Conservation (phyloP, 306 rosid species). For the Hippophae tibetana region DNA sequence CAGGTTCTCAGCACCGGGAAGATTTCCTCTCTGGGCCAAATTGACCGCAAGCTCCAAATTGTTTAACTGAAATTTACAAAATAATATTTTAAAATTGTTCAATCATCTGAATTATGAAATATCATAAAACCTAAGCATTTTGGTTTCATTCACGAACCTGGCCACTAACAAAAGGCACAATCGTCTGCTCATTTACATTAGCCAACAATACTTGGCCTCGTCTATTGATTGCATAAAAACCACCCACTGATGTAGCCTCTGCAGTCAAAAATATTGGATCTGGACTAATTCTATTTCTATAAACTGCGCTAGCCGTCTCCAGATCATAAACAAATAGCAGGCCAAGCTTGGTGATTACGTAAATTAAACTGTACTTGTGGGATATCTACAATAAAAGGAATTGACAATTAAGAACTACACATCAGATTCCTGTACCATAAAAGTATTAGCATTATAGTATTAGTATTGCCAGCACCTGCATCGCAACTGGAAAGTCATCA, state of each 20-base stretch:
- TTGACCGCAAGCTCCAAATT: conserved; percentile 98
- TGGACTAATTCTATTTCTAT: conserved; percentile 96
- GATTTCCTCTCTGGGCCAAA: conserved; percentile 98
- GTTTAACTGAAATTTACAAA: conserved; percentile 50
- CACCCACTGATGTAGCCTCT: conserved; percentile 86
- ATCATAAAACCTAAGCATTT: conserved; percentile 15
- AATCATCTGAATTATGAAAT: conserved; percentile 1
- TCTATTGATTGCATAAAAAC: conserved; percentile 90
- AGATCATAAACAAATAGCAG: conserved; percentile 93
- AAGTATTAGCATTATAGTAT: neutral
- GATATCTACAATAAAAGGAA: conserved; percentile 58
- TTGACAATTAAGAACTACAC: conserved; percentile 7
- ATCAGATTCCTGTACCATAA: conserved; percentile 10
- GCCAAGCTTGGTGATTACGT: conserved; percentile 97
- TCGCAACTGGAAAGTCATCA: conserved; percentile 95
- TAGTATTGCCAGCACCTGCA: conserved; percentile 62
- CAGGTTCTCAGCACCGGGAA: conserved; percentile 98
- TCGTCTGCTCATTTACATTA: conserved; percentile 90
- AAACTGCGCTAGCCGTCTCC: conserved; percentile 98
- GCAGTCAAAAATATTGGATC: conserved; percentile 98
- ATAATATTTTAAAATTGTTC: conserved; percentile 3
- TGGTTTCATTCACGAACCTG: conserved; percentile 45
- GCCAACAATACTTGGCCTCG: conserved; percentile 98
- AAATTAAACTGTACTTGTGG: conserved; percentile 88
- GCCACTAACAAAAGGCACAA: conserved; percentile 89